Conservation (phyloP, 257 asterid species). For the Primulina huaijiensis region DNA sequence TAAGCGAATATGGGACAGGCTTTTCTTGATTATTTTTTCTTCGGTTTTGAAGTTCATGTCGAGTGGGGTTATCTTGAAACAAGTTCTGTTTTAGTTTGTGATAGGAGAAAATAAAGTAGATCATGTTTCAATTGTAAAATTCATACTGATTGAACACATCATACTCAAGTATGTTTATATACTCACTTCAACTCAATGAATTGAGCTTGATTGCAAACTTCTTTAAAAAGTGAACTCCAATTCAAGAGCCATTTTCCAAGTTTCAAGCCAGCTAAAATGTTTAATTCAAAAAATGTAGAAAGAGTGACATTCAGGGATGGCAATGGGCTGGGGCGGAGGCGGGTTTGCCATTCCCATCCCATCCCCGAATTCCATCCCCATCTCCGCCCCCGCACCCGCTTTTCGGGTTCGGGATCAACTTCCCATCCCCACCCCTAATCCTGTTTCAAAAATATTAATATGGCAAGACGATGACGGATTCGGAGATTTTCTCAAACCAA, state of each 20-base stretch:
- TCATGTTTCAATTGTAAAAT: constrained; percentile 11
- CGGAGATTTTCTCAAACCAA: too few species aligned
- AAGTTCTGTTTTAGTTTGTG: constrained; percentile 26
- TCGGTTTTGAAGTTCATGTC: constrained; percentile 6
- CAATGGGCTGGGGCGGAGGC: too few species aligned
- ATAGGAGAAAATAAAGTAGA: constrained; percentile 18
- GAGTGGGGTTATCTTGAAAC: constrained; percentile 24
- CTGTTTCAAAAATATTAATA: too few species aligned
- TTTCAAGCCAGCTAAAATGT: too few species aligned
- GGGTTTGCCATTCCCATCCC: too few species aligned
- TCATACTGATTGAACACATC: background rate
- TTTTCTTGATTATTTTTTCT: constrained; percentile 4
- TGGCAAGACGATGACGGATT: too few species aligned
- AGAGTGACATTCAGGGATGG: background rate
- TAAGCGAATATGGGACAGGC: background rate
- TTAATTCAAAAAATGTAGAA: background rate
- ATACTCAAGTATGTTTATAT: background rate
- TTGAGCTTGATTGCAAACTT: background rate
- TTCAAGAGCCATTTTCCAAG: background rate
- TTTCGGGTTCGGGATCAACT: too few species aligned
- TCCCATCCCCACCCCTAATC: too few species aligned
- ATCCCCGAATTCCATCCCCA: too few species aligned
- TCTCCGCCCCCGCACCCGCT: too few species aligned
- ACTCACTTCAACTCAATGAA: background rate
- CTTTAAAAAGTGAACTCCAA: background rate